Percentiles rank a stretch among this genome's conserved stretches.
Conservation (phyloP, 441 rosid genomes). For the Pelargonium cotyledonis region DNA sequence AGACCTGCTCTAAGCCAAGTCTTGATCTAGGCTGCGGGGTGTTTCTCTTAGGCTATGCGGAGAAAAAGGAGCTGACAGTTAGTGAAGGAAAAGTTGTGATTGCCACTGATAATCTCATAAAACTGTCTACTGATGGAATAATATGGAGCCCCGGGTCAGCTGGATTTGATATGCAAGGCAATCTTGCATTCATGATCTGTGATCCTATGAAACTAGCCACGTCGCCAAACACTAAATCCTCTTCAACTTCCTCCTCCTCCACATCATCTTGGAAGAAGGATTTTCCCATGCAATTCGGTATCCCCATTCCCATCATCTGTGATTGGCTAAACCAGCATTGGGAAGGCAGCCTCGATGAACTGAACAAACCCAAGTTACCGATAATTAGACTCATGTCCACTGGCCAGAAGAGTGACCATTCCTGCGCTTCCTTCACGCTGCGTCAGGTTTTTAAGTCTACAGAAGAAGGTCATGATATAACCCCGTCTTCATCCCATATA, state of each 20-base stretch:
- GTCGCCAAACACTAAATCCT: constrained; percentile 72
- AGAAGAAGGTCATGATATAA: constrained; percentile 41
- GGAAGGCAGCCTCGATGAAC: constrained; percentile 94
- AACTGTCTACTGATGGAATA: constrained; percentile 74
- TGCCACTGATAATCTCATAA: constrained; percentile 88
- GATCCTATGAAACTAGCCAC: constrained; percentile 92
- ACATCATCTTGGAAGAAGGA: constrained; percentile 59
- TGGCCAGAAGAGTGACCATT: constrained; percentile 82
- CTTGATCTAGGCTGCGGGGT: constrained; percentile 68
- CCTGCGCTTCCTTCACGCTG: constrained; percentile 76
- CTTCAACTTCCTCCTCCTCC: constrained; percentile 52
- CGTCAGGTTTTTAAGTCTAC: constrained; percentile 66
- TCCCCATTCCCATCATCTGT: constrained; percentile 81
- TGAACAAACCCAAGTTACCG: constrained; percentile 72
- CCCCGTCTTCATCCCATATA: constrained; percentile 59
- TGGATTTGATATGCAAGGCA: constrained; percentile 87
- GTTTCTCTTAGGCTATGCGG: constrained; percentile 62
- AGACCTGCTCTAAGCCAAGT: constrained; percentile 72
- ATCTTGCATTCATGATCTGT: constrained; percentile 93
- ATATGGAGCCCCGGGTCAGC: constrained; percentile 85
- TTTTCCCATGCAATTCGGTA: constrained; percentile 70
- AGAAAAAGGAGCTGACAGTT: constrained; percentile 51
- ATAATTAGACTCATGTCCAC: constrained; percentile 80
- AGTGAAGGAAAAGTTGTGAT: constrained; percentile 92
- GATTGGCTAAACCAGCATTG: constrained; percentile 98